Base-by-base conservation (phyloP, 192 early-diverging fungal genomes). In the Coemansia sp. region DNA sequence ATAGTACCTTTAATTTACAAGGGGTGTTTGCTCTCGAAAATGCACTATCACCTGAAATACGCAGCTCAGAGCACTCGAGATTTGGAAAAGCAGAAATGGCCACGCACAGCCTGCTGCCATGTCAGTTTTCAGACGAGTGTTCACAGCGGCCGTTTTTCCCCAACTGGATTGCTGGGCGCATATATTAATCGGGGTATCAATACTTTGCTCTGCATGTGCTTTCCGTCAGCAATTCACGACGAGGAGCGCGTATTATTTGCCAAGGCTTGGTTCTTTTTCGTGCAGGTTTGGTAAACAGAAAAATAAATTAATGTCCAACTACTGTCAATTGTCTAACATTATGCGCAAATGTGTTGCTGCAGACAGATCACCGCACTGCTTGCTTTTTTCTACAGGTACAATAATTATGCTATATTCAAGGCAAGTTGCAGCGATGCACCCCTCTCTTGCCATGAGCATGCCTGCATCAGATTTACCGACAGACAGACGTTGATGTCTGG, bases 381-480 rank as follows among this genome's bases (percentile, higher is more conserved):
- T 15, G 15, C 15, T 45, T 45, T 45, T 43, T 45, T 45, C 41
- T 35, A 35, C 4, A 32, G 32, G 1, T 35, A 6, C 32, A 35
- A 35, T 35, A 35, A 35, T 6, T 35, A 35, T 35, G 32, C 32
- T 8, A 35, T 35, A 35, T 5, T 45, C 14, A n/a, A 45, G 41
- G 0, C 39, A 41, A 14, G 7, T 41, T 10, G 39, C 39, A 41
- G 39, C 39, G 39, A 41, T 41, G 39, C 39, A 41, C 14, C 27
- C 27, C 27, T 41, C 8, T 10, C 14, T n/a, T n/a, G 7, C 41
- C 41, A 45, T 12, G 11, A 45, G 41, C 41, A 45, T 45, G 41
- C 41, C 41, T 45, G 41, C 41, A 45, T 45, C 41, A 45, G 41
- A 45, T 45, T 45, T 45, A 45, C 41, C 41, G 41, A 45, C 41